A percentile compares a stretch with the other conserved stretches of the same genome.
Conservation (phyloP, 148 eudicot species). For the Silene conica region DNA sequence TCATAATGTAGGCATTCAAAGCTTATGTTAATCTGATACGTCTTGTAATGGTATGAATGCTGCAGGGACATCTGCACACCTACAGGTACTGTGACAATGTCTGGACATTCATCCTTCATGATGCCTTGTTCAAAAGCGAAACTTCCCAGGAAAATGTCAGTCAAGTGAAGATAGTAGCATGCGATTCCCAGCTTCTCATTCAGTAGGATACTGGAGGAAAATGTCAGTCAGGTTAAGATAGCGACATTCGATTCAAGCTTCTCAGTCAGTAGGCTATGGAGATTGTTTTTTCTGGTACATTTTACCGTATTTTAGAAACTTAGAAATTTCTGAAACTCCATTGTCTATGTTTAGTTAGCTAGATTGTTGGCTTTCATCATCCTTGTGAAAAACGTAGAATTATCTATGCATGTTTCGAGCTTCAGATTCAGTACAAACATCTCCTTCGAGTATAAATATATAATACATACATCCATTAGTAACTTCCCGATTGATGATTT, state of each 20-base stretch:
- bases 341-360: no score
- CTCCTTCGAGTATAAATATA: no score
- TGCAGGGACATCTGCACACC: constrained; percentile 92
- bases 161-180: constrained; percentile 86
- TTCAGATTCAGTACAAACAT: no score
- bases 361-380: no score
- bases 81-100: constrained; percentile 95
- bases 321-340: no score
- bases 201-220: constrained; percentile 46
- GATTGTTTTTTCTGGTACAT: no score
- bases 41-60: neutral
- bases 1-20: neutral
- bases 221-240: constrained; percentile 69
- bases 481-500: no score
- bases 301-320: no score
- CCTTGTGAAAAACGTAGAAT: no score
- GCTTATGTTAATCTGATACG: no score
- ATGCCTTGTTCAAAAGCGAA: constrained; percentile 63
- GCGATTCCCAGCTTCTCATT: constrained; percentile 78
- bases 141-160: constrained; percentile 60
- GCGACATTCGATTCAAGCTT: constrained; percentile 86
- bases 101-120: constrained; percentile 87
- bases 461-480: no score
- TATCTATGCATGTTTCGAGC: no score
- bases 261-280: constrained; percentile 42